phyloP scores from a whole-genome alignment of 345 rosid genomes.

The Pistacia vera region DNA sequence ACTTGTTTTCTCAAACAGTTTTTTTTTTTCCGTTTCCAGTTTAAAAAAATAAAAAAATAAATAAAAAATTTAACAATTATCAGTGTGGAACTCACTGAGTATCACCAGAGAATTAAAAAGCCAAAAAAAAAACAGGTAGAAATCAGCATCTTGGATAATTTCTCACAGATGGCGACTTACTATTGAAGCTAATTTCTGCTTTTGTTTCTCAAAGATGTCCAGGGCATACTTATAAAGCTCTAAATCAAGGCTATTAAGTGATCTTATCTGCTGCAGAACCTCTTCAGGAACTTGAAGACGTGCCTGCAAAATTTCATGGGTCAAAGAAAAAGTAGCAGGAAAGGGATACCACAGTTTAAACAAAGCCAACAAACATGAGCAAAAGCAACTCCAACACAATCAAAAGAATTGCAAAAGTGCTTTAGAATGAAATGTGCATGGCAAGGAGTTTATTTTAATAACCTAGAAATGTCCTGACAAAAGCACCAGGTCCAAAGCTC shows the following conservation, averaged over 20 bases:
- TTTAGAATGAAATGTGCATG: background rate
- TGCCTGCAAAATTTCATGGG: slow-evolving; percentile 49
- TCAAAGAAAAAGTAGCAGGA: slow-evolving; percentile 2
- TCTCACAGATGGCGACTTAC: slow-evolving; percentile 28
- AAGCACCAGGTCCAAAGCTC: background rate
- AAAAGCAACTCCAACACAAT: background rate
- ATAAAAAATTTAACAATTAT: too few relatives aligned
- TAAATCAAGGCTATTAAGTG: slow-evolving; percentile 78
- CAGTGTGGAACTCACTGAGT: background rate
- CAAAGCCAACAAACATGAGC: background rate
- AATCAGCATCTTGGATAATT: background rate
- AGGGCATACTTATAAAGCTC: slow-evolving; percentile 83
- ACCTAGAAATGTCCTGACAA: background rate
- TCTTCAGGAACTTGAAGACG: slow-evolving; percentile 54
- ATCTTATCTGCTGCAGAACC: slow-evolving; percentile 64
- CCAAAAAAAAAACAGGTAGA: background rate
- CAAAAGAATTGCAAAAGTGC: background rate
- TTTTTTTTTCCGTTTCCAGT: too few relatives aligned
- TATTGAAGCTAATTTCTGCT: slow-evolving; percentile 23
- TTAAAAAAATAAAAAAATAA: too few relatives aligned
- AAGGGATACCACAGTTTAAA: background rate
- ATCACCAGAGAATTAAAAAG: background rate
- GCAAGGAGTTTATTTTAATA: background rate
- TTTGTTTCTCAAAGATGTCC: slow-evolving; percentile 64
- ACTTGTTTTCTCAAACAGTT: too few relatives aligned